Evolutionary conservation across 2,329 filamentous ascomycete genomes (phyloP), one percentile per base, ranked within the genome.

Genomic region (Colletotrichum zoysiae): DNA sequence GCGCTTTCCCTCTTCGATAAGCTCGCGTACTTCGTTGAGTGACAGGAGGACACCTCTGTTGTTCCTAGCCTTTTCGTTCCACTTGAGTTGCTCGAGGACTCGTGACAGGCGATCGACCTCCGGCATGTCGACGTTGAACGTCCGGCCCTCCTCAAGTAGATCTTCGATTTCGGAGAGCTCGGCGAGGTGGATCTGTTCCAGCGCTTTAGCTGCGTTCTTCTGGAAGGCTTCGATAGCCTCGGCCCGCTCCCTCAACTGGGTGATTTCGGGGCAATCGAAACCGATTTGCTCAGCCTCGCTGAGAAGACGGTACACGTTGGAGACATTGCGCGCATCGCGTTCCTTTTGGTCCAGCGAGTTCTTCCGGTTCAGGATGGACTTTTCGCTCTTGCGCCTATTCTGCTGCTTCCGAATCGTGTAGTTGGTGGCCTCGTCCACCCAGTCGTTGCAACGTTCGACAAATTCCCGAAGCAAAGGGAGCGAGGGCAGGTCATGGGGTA

Each of bases 321-420:
- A 91, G 75, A 98, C 90, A 79, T 94, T 97, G 76, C 96, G 94
- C 76, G 94, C 87, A 80, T 98, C 95, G 76, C 91, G 91, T 79
- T 98, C 94, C 82, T 97, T 96, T 76, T 92, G 87, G 78, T 98
- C 95, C 78, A 80, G 2, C 40, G 71, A 74, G 57, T 69, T 74
- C 55, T 89, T 89, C 67, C 91, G 89, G 77, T 90, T 92, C 75
- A 94, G 93, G 90, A 93, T 96, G 56, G 89, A 89, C 79, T 94
- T 96, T 78, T 98, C 95, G 81, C 93, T 97, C 83, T 98, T 98
- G 73, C 95, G 94, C 74, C 96, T 93, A 79, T 97, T 97, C 82
- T 98, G 95, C 84, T 98, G 95, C 84, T 99, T 99, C 76, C 96
- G 93, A 71, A 96, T 95, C 78, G 95, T 97, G 85, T 97, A 99